phyloP scores from a whole-genome alignment of 1,284 basidiomycete species.

The Ceratobasidium sp. region DNA sequence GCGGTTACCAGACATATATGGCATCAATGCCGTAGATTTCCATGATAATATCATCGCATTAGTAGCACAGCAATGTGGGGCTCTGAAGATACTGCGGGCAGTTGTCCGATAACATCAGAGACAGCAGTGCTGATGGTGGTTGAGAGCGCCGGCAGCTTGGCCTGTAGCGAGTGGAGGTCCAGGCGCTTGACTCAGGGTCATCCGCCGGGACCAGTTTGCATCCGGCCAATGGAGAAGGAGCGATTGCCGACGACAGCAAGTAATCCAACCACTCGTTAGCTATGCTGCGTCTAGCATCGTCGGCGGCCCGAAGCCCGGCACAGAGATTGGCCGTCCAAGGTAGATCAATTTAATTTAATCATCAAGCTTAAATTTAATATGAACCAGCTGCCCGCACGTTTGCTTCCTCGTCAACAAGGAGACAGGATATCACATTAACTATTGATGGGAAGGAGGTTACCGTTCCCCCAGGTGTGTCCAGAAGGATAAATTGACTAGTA shows the following conservation, averaged over 20 bases:
- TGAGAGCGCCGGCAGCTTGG: too few relatives aligned
- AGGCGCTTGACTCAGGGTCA: neutral
- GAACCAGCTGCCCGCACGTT: slow-evolving; percentile 58
- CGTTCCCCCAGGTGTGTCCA: slow-evolving; percentile 82
- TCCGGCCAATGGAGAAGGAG: slow-evolving; percentile 42
- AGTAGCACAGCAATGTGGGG: neutral
- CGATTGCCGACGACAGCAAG: slow-evolving; percentile 35
- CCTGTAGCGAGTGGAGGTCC: neutral
- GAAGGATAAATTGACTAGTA: slow-evolving; percentile 14
- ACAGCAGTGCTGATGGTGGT: neutral
- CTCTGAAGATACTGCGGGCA: neutral
- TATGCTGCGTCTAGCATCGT: slow-evolving; percentile 45
- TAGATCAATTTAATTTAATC: neutral
- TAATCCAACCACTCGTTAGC: slow-evolving; percentile 9
- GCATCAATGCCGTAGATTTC: too few relatives aligned
- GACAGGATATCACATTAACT: slow-evolving; percentile 89
- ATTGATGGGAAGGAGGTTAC: slow-evolving; percentile 95
- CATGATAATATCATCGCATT: too few relatives aligned
- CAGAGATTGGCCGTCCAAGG: slow-evolving; percentile 37
- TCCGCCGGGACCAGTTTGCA: slow-evolving; percentile 19
- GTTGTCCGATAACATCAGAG: neutral
- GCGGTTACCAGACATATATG: neutral
- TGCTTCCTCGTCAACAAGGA: slow-evolving; percentile 73
- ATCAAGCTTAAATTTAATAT: neutral
- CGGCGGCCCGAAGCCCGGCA: slow-evolving; percentile 30